Base-by-base conservation (phyloP, 108 stramenopile genomes). In the Cyclotella choctawhatcheeana region DNA sequence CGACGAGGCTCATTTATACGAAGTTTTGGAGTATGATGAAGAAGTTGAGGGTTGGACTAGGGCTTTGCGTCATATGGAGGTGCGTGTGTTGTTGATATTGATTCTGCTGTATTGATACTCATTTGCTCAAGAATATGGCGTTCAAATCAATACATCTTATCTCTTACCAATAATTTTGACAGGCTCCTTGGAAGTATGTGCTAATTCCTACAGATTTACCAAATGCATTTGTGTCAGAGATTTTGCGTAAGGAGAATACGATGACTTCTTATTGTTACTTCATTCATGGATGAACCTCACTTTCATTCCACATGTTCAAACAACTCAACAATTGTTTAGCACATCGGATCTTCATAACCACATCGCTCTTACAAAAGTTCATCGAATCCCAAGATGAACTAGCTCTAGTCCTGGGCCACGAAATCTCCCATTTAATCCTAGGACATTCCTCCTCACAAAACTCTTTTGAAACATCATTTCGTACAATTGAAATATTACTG, bases 221-320 rank as follows among this genome's bases (percentile, higher is more conserved):
- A 5, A 95, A 95, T 74, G 93, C 93, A n/a, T 95, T 92, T 74
- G 93, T 95, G 0, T 76, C 85, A 10, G 93, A 92, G 79, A 87
- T 95, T 32, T 68, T 95, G 14, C 93, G 47, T 48, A 48, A 48
- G 47, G 12, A 40, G 12, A 40, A 40, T 12, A 10, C 8, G 6
- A 6, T 40, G 8, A 12, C 12, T 10, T 40, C 8, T 40, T 40
- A 40, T 10, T 40, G 37, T 12, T 40, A n/a, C n/a, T n/a, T n/a
- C n/a, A n/a, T n/a, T n/a, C n/a, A n/a, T n/a, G n/a, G n/a, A n/a
- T n/a, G n/a, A n/a, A n/a, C n/a, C n/a, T n/a, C n/a, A n/a, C n/a
- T n/a, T n/a, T n/a, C n/a, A n/a, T n/a, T n/a, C n/a, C n/a, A n/a
- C n/a, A n/a, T n/a, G n/a, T n/a, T n/a, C n/a, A n/a, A n/a, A n/a